Percentiles rank a stretch among this genome's conserved stretches.
phyloP scores from a whole-genome alignment of 1,284 basidiomycete genomes.

The Fomitopsis schrenkii region DNA sequence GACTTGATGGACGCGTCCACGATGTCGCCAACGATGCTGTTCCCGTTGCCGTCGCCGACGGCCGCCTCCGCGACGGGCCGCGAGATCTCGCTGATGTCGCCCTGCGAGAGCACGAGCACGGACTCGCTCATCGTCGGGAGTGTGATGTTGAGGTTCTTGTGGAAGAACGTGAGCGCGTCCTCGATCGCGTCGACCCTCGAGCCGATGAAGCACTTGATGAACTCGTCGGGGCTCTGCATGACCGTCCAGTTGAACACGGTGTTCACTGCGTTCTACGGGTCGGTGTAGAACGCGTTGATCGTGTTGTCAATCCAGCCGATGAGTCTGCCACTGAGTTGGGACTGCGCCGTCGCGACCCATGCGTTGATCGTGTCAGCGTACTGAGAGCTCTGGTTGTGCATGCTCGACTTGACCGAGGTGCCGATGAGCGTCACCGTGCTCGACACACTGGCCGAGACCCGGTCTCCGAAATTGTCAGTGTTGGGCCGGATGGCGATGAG shows the following conservation, averaged over 20 bases:
- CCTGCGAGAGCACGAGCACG: slow-evolving; percentile 72
- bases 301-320: slow-evolving; percentile 93
- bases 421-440: slow-evolving; percentile 72
- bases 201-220: slow-evolving; percentile 86
- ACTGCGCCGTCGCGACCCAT: slow-evolving; percentile 66
- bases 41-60: slow-evolving; percentile 56
- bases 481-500: slow-evolving; percentile 72
- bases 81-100: slow-evolving; percentile 67
- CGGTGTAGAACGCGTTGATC: slow-evolving; percentile 69
- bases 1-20: slow-evolving; percentile 69
- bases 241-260: slow-evolving; percentile 80
- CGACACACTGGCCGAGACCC: slow-evolving; percentile 54
- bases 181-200: slow-evolving; percentile 86
- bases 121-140: slow-evolving; percentile 72
- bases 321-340: slow-evolving; percentile 77
- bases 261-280: slow-evolving; percentile 67
- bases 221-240: slow-evolving; percentile 78
- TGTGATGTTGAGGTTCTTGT: slow-evolving; percentile 79
- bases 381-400: slow-evolving; percentile 71
- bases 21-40: slow-evolving; percentile 65
- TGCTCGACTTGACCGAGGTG: slow-evolving; percentile 74
- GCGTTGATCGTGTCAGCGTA: slow-evolving; percentile 79
- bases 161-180: slow-evolving; percentile 87
- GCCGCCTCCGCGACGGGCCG: slow-evolving; percentile 78
- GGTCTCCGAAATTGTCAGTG: slow-evolving; percentile 56